Evolutionary conservation across 257 asterid genomes (phyloP), one percentile per base, ranked within the genome.

Genomic region (Avicennia marina): DNA sequence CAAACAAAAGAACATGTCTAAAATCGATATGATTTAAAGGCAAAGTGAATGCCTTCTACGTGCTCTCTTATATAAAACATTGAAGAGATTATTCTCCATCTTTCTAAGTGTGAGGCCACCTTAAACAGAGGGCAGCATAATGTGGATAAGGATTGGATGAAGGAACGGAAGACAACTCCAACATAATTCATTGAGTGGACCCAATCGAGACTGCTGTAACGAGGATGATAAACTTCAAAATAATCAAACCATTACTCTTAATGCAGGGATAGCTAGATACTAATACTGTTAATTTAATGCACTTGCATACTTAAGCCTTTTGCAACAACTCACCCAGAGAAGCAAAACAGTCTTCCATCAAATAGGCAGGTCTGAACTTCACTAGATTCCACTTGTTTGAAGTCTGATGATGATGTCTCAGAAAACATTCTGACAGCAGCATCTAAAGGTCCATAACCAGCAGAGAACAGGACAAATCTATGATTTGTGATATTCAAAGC

Each of bases 391-490:
- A 50, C 66, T 68, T 65, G 71, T 69, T 76, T 78, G 11, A 80
- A 61, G 11, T 69, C 53, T 49, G 84, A 56, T 36, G 84, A 62
- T 55, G 71, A 63, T 56, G 73, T 64, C 54, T 74, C 69, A 16
- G 73, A 81, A 33, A 75, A 59, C 60, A 56, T 47, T 57, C 63
- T 64, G 67, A 91, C 77, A 58, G 88, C 88, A 52, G 74, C 78
- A 63, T 91, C 90, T 60, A 88, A 67, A 66, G 96, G 98, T 56
- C 72, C 80, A 77, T 83, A 85, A 45, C 86, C 90, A 72, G 96
- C 95, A 13, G 96, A 64, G 63, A 91, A 73, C 72, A 91, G 73
- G 64, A 91, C 65, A 77, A 91, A 73, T 56, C 84, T 81, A 63
- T 80, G 67, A 51, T 69, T 74, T 60, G 84, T 72, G 60, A 74